A percentile compares a stretch with the other conserved stretches of the same genome.
Conservation (phyloP, 352 stramenopile species). For the Pythium myriotylum region DNA sequence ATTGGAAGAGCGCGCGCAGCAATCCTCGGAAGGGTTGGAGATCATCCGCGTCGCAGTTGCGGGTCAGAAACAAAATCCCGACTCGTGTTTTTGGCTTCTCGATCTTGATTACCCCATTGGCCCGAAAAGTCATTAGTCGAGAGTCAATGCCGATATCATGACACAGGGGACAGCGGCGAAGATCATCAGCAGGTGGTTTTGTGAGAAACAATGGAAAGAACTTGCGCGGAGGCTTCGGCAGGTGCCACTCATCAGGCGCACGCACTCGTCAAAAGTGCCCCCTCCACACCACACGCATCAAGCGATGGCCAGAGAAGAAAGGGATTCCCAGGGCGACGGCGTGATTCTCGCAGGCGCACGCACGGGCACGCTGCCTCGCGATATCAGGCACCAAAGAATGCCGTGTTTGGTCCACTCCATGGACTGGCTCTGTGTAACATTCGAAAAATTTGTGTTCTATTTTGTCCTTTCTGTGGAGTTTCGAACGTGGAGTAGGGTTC, state of each 20-base stretch:
- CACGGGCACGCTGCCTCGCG: background rate
- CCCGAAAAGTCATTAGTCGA: no score
- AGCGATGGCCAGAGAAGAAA: no score
- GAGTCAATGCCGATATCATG: background rate
- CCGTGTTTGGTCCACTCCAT: background rate
- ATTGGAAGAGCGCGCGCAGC: no score
- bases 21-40: no score
- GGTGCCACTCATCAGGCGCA: no score
- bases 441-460: slow-evolving; percentile 1
- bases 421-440: background rate
- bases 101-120: no score
- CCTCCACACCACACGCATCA: background rate
- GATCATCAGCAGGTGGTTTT: background rate
- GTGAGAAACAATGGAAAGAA: slow-evolving; percentile 1
- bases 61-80: no score
- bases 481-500: slow-evolving; percentile 5
- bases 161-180: background rate
- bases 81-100: no score
- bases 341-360: no score
- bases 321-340: no score
- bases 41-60: no score
- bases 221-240: background rate
- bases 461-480: background rate
- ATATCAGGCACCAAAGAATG: background rate
- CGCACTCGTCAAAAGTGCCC: background rate